A percentile compares a stretch with the other conserved stretches of the same genome.
Conservation (phyloP, 306 rosid genomes). For the Prunus mume region DNA sequence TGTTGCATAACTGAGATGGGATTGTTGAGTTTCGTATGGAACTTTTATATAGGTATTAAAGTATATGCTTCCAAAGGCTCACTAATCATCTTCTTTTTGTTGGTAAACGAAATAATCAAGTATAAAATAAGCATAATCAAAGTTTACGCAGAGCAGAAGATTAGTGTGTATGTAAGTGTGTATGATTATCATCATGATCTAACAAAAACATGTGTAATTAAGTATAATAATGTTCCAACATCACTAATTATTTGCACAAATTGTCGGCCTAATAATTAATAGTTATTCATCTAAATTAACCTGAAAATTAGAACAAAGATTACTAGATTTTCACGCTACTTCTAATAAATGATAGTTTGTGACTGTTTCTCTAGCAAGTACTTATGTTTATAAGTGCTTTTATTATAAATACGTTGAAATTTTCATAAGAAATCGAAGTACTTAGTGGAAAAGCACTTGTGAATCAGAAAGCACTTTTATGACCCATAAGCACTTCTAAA, state of each 20-base stretch:
- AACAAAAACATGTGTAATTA: neutral
- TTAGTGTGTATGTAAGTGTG: neutral
- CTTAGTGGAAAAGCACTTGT: too few relatives aligned
- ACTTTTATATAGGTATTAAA: too few relatives aligned
- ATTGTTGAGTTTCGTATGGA: neutral
- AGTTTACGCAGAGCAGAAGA: neutral
- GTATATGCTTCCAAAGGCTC: too few relatives aligned
- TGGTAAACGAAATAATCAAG: too few relatives aligned
- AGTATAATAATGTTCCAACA: neutral
- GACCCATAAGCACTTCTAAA: too few relatives aligned
- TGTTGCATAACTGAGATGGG: conserved; percentile 23
- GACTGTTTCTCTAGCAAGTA: accelerated
- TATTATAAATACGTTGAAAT: too few relatives aligned
- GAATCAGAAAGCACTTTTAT: too few relatives aligned
- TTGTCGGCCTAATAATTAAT: neutral
- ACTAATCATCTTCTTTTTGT: too few relatives aligned
- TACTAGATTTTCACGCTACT: conserved; percentile 25
- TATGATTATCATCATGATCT: neutral
- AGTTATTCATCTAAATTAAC: neutral
- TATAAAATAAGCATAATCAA: neutral
- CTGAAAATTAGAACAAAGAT: conserved; percentile 4
- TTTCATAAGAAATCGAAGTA: too few relatives aligned
- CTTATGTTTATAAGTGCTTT: too few relatives aligned
- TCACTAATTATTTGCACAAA: conserved; percentile 1
- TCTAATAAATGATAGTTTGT: conserved; percentile 10